phyloP scores from a whole-genome alignment of 2,329 filamentous ascomycete genomes.

The Plenodomus biglobosus region DNA sequence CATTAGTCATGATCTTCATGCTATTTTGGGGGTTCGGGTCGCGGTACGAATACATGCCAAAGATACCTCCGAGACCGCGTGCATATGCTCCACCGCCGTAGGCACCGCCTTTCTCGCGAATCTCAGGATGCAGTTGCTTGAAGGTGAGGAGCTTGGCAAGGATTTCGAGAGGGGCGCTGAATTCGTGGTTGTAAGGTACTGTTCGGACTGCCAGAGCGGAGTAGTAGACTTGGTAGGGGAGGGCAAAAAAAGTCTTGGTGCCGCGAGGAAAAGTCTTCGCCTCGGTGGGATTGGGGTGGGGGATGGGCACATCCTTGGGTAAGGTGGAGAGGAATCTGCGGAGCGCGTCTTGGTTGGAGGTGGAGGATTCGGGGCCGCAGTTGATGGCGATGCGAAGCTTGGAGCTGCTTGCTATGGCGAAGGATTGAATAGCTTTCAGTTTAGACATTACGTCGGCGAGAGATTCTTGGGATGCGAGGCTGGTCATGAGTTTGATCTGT shows the following conservation, averaged over 20 bases:
- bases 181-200: slow-evolving; percentile 74
- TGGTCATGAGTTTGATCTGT: slow-evolving; percentile 81
- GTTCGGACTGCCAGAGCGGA: slow-evolving; percentile 80
- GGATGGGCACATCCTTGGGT: slow-evolving; percentile 46
- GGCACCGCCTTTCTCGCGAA: slow-evolving; percentile 94
- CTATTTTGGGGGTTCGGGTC: slow-evolving; percentile 94
- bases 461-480: slow-evolving; percentile 73
- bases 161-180: slow-evolving; percentile 80
- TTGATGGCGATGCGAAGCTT: slow-evolving; percentile 80
- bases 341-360: slow-evolving; percentile 70
- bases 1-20: slow-evolving; percentile 77
- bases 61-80: slow-evolving; percentile 76
- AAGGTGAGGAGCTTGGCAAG: slow-evolving; percentile 91
- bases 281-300: slow-evolving; percentile 26
- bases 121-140: slow-evolving; percentile 95
- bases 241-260: slow-evolving; percentile 80
- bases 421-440: slow-evolving; percentile 79
- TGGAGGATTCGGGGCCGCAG: slow-evolving; percentile 73
- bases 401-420: slow-evolving; percentile 69
- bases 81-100: slow-evolving; percentile 92
- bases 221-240: slow-evolving; percentile 98
- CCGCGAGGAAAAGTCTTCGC: slow-evolving; percentile 44
- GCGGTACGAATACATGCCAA: slow-evolving; percentile 95
- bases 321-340: slow-evolving; percentile 67
- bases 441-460: slow-evolving; percentile 77